A percentile compares a stretch with the other conserved stretches of the same genome.
These are phyloP conservation scores for Candida nemodendra DNA, from an alignment of 805 yeast species.

Conservation along the genomic window DNA sequence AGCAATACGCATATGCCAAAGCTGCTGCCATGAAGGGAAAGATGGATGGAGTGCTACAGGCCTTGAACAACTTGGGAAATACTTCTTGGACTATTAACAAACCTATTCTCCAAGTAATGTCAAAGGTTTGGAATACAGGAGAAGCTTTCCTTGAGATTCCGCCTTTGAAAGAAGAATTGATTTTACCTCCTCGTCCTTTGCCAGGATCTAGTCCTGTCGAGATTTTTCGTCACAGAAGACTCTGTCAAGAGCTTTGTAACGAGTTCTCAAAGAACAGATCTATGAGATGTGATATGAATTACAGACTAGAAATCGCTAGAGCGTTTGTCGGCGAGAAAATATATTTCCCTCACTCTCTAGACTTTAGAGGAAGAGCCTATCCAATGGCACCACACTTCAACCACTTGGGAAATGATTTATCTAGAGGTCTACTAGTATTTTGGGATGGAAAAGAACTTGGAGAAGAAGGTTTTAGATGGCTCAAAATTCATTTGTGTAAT, in stretches of 20 bases:
- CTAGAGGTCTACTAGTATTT: conserved; percentile 66
- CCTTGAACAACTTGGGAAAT: conserved; percentile 79
- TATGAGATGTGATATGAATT: conserved; percentile 89
- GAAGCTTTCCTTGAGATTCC: conserved; percentile 73
- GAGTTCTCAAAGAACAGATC: conserved; percentile 72
- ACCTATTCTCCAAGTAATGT: conserved; percentile 62
- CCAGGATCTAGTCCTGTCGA: conserved; percentile 69
- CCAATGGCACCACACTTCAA: conserved; percentile 80
- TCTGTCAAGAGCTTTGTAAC: conserved; percentile 54
- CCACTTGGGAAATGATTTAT: conserved; percentile 76
- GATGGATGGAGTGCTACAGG: conserved; percentile 67
- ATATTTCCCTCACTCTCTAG: conserved; percentile 78
- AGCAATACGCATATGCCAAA: conserved; percentile 82
- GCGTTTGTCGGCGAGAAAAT: conserved; percentile 81
- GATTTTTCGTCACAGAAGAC: conserved; percentile 64
- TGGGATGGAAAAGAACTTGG: conserved; percentile 79
- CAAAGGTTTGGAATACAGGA: conserved; percentile 86
- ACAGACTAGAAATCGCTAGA: conserved; percentile 91
- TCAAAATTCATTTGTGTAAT: conserved; percentile 73
- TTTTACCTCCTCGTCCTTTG: conserved; percentile 55
- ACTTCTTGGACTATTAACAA: conserved; percentile 93
- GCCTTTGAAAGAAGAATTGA: conserved; percentile 41
- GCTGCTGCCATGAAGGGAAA: conserved; percentile 75
- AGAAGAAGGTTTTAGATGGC: conserved; percentile 63
- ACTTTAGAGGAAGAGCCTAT: conserved; percentile 82